Evolutionary conservation across 2,329 filamentous ascomycete genomes (phyloP).

Genomic region (Keithomyces neogunnii): DNA sequence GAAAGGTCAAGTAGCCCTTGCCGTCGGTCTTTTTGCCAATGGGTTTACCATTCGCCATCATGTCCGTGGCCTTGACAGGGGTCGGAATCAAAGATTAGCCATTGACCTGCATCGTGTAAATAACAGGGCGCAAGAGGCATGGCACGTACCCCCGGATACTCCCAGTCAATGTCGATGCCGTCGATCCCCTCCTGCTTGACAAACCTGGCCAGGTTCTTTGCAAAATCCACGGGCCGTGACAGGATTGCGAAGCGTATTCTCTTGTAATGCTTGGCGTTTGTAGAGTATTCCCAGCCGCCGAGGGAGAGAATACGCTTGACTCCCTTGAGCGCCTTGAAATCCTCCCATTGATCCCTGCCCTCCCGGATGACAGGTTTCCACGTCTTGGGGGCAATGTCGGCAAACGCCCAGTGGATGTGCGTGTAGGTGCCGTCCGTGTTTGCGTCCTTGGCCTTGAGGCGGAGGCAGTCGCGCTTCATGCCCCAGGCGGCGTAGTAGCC

Average conservation of each 20-base stretch:
- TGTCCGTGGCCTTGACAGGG: background rate
- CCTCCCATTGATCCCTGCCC: conserved; percentile 11
- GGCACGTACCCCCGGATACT: conserved; percentile 22
- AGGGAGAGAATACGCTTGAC: conserved; percentile 19
- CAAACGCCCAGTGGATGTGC: conserved; percentile 22
- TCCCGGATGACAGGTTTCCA: conserved; percentile 5
- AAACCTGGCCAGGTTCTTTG: conserved; percentile 27
- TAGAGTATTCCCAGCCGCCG: conserved; percentile 20
- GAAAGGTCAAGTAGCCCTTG: background rate
- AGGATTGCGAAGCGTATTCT: conserved; percentile 14
- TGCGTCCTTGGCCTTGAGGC: conserved; percentile 8
- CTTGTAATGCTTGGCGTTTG: conserved; percentile 11
- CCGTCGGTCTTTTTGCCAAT: background rate
- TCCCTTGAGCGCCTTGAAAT: conserved; percentile 12
- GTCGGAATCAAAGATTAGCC: no score
- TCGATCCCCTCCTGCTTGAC: conserved; percentile 25
- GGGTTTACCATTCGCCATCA: background rate
- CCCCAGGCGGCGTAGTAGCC: conserved; percentile 15
- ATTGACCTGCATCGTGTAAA: background rate
- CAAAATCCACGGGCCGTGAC: conserved; percentile 25
- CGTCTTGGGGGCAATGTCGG: conserved; percentile 14
- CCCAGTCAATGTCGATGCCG: conserved; percentile 34
- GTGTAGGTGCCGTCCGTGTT: conserved; percentile 13
- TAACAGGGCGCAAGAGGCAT: background rate
- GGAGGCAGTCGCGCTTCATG: conserved; percentile 7